Evolutionary conservation across 2,329 filamentous ascomycete genomes (phyloP).

Genomic region (Purpureocillium takamizusanense): DNA sequence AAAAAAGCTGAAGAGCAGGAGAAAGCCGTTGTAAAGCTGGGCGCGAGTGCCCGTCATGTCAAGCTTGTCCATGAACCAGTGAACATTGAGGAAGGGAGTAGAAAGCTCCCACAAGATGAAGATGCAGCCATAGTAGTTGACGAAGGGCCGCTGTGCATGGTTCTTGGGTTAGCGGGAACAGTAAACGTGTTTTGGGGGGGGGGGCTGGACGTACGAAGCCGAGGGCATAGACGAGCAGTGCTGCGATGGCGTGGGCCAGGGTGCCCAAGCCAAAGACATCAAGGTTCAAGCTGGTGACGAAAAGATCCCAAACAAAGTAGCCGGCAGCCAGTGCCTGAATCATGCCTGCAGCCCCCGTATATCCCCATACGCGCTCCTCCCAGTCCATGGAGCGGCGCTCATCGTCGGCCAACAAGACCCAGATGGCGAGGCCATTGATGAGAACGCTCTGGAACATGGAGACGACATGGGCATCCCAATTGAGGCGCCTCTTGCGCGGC

Average conservation of each 20-base stretch:
- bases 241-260: slow-evolving; percentile 67
- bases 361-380: slow-evolving; percentile 66
- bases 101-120: slow-evolving; percentile 88
- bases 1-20: slow-evolving; percentile 67
- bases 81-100: slow-evolving; percentile 76
- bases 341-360: slow-evolving; percentile 62
- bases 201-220: slow-evolving; percentile 73
- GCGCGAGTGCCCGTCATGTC: slow-evolving; percentile 64
- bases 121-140: slow-evolving; percentile 71
- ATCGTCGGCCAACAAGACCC: slow-evolving; percentile 59
- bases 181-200: too few relatives aligned
- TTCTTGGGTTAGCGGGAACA: too few relatives aligned
- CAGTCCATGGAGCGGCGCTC: slow-evolving; percentile 59
- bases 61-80: slow-evolving; percentile 89
- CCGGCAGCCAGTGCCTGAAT: slow-evolving; percentile 69
- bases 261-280: slow-evolving; percentile 68
- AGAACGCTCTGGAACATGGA: slow-evolving; percentile 69
- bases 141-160: slow-evolving; percentile 66
- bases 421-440: slow-evolving; percentile 66
- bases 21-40: slow-evolving; percentile 70
- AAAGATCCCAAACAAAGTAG: slow-evolving; percentile 78
- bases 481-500: slow-evolving; percentile 53
- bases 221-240: slow-evolving; percentile 64
- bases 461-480: slow-evolving; percentile 82
- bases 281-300: slow-evolving; percentile 58